A percentile compares a stretch with the other conserved stretches of the same genome.
These are phyloP conservation scores for Jackrogersella minutella DNA, from an alignment of 495 filamentous ascomycete species.

Conservation along the genomic window DNA sequence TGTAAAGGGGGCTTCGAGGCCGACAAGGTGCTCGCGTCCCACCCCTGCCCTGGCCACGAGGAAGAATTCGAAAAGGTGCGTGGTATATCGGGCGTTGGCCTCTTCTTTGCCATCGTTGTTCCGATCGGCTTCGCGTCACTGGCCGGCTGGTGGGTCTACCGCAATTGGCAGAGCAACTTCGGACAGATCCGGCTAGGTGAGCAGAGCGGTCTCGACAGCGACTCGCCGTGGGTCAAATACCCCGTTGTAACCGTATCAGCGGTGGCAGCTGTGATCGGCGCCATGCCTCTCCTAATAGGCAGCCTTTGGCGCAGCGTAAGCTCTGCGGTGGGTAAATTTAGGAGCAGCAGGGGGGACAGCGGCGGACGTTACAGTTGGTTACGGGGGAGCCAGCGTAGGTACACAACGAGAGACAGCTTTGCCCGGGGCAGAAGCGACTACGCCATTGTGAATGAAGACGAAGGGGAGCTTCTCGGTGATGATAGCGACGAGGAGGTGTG, in stretches of 20 bases:
- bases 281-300: constrained; percentile 73
- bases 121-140: constrained; percentile 73
- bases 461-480: constrained; percentile 89
- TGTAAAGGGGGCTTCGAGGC: constrained; percentile 76
- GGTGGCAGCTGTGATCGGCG: constrained; percentile 74
- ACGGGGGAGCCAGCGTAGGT: constrained; percentile 64
- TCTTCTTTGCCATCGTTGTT: constrained; percentile 85
- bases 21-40: constrained; percentile 64
- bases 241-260: constrained; percentile 82
- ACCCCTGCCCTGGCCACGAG: constrained; percentile 78
- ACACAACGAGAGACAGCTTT: constrained; percentile 85
- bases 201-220: constrained; percentile 63
- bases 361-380: constrained; percentile 54
- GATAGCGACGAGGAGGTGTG: constrained; percentile 91
- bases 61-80: constrained; percentile 77
- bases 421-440: constrained; percentile 86
- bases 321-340: constrained; percentile 56
- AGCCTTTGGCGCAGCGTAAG: constrained; percentile 72
- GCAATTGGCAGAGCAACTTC: constrained; percentile 87
- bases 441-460: constrained; percentile 85
- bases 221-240: constrained; percentile 75
- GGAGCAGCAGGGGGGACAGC: constrained; percentile 38
- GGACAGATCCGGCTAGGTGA: constrained; percentile 88
- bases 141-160: constrained; percentile 86
- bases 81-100: constrained; percentile 71